Evolutionary conservation across 495 filamentous ascomycete species (phyloP), one percentile per base, ranked within the genome.

Genomic region (Penicillium silybi): DNA sequence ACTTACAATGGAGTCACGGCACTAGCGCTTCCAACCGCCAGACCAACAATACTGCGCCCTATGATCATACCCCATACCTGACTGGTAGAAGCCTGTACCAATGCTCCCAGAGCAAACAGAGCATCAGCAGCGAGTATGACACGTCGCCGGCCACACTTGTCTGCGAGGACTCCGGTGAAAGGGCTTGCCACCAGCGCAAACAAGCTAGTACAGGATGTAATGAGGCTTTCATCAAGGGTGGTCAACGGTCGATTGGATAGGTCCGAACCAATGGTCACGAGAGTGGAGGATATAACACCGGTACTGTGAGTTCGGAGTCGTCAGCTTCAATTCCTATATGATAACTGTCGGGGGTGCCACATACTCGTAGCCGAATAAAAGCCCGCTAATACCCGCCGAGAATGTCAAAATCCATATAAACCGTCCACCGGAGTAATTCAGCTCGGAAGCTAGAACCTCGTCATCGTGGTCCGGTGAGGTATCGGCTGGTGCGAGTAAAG

Each of bases 351-450:
- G 20, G 27, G 53, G 16, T 27, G 41, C n/a, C 4, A 61, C 63
- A 37, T 64, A 84, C 88, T 80, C 78, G 79, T 92, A 96, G 52
- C 91, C 91, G 70, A 96, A 96, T 2, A 96, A 67, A 13, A 96
- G 75, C 5, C 91, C 91, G 52, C 85, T 89, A 26, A 96, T 87
- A 4, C 88, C 89, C 8, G 91, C 90, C 19, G 86, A 84, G 44
- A 90, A 73, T 2, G 91, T 90, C 13, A 96, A 72, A 2, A 82
- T 67, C 86, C 88, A 93, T 50, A 95, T 75, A 44, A 82, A 83
- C 62, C 68, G 64, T 22, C 66, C 61, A 23, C 65, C 66, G 17
- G 65, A 63, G 40, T 58, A 58, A 19, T 53, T 40, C 17, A 52
- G 44, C 27, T 62, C 54, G n/a, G 49, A 52, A 15, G 54, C 32